Conservation (phyloP, 257 asterid genomes). For the Solanum pimpinellifolium region DNA sequence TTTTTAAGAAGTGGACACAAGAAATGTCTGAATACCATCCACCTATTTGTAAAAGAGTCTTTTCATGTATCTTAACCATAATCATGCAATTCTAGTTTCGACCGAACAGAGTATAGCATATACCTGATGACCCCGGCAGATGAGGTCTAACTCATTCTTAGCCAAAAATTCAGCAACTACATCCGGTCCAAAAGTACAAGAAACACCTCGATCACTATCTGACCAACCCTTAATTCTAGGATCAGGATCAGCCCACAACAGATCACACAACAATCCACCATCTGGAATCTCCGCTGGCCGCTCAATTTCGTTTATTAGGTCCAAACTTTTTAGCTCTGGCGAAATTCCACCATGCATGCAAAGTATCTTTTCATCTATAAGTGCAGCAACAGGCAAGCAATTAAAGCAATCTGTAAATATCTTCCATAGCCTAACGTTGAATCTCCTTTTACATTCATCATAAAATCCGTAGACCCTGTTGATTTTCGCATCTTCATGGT, state of each 20-base stretch:
- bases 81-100: neutral
- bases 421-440: constrained; percentile 77
- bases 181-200: constrained; percentile 71
- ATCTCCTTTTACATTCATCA: constrained; percentile 76
- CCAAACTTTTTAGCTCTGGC: constrained; percentile 43
- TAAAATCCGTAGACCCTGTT: constrained; percentile 76
- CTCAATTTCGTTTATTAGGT: constrained; percentile 42
- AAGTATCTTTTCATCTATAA: constrained; percentile 62
- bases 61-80: neutral
- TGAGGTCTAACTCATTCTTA: constrained; percentile 56
- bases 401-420: constrained; percentile 75
- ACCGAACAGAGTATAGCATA: neutral
- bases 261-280: constrained; percentile 61
- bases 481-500: constrained; percentile 79
- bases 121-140: constrained; percentile 92
- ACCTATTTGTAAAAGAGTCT: neutral
- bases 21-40: neutral
- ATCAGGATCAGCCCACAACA: constrained; percentile 83
- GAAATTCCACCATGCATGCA: constrained; percentile 91
- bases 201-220: constrained; percentile 73
- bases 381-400: constrained; percentile 69
- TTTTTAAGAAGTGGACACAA: neutral
- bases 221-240: constrained; percentile 55
- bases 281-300: constrained; percentile 76
- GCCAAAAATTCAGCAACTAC: constrained; percentile 55